These are phyloP conservation scores for Elsinoe arachidis DNA, from an alignment of 2,329 filamentous ascomycete genomes.

Conservation along the genomic window DNA sequence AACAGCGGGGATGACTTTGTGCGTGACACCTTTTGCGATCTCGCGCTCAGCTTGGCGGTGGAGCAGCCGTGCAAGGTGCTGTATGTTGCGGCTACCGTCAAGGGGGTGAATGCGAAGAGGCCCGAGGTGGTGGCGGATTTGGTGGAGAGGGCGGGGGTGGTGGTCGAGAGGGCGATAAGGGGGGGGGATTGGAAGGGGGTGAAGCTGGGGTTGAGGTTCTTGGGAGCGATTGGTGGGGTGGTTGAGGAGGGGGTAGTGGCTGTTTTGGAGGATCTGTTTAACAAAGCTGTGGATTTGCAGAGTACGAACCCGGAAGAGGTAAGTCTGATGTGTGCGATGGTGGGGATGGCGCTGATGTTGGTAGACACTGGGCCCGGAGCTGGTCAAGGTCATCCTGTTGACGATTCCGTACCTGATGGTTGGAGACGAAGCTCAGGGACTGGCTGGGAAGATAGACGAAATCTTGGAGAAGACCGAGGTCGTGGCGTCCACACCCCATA, in stretches of 20 bases:
- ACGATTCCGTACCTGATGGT: conserved; percentile 87
- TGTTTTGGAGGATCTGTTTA: conserved; percentile 82
- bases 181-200: conserved; percentile 79
- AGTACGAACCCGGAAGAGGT: conserved; percentile 89
- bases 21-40: conserved; percentile 60
- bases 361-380: conserved; percentile 61
- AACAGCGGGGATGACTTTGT: conserved; percentile 80
- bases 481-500: conserved; percentile 79
- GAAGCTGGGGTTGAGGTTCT: conserved; percentile 80
- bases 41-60: conserved; percentile 66
- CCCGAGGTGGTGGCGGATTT: conserved; percentile 65
- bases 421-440: conserved; percentile 55
- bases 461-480: conserved; percentile 92
- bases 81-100: conserved; percentile 75
- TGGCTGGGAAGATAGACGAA: conserved; percentile 64
- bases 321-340: conserved; percentile 29
- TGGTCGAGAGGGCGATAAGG: conserved; percentile 58
- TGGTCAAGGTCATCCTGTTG: conserved; percentile 92
- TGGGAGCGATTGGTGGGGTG: conserved; percentile 75
- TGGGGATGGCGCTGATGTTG: conserved; percentile 17
- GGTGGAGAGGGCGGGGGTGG: conserved; percentile 52
- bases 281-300: conserved; percentile 82
- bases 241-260: conserved; percentile 79
- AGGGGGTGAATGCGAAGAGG: conserved; percentile 70
- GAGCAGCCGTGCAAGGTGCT: conserved; percentile 98